phyloP scores from a whole-genome alignment of 75 land plant genomes.

The Azolla pinnata region DNA sequence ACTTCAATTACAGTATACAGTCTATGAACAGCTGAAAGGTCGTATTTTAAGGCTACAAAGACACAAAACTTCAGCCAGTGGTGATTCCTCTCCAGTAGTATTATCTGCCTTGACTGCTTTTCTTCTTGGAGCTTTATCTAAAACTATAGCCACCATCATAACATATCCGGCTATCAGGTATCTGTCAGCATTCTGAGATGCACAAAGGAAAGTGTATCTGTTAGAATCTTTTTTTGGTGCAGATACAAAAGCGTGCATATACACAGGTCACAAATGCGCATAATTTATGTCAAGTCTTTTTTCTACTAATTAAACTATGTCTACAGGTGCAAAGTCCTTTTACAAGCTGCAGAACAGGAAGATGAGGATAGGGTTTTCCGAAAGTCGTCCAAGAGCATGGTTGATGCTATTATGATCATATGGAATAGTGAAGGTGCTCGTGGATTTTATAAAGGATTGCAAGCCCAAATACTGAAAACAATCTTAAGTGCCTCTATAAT shows the following conservation, averaged over 20 bases:
- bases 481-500: constrained; percentile 77
- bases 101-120: constrained; percentile 88
- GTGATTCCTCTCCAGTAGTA: constrained; percentile 42
- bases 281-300: too few species aligned
- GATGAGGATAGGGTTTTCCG: constrained; percentile 3
- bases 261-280: too few species aligned
- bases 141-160: constrained; percentile 64
- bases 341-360: constrained; percentile 67
- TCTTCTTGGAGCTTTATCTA: constrained; percentile 75
- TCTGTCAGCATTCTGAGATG: background rate
- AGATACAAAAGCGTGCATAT: too few species aligned
- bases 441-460: constrained; percentile 83
- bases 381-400: constrained; percentile 28
- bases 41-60: constrained; percentile 26
- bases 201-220: too few species aligned
- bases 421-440: constrained; percentile 61
- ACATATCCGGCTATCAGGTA: constrained; percentile 96
- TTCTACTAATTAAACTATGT: too few species aligned
- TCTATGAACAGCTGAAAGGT: constrained; percentile 79
- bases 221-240: too few species aligned
- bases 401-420: constrained; percentile 37
- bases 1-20: constrained; percentile 79
- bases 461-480: constrained; percentile 86
- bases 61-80: constrained; percentile 2
- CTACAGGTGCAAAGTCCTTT: constrained; percentile 77